Percentiles rank a stretch among this genome's conserved stretches.
Conservation (phyloP, 495 filamentous ascomycete species). For the Trichocladium antarcticum region DNA sequence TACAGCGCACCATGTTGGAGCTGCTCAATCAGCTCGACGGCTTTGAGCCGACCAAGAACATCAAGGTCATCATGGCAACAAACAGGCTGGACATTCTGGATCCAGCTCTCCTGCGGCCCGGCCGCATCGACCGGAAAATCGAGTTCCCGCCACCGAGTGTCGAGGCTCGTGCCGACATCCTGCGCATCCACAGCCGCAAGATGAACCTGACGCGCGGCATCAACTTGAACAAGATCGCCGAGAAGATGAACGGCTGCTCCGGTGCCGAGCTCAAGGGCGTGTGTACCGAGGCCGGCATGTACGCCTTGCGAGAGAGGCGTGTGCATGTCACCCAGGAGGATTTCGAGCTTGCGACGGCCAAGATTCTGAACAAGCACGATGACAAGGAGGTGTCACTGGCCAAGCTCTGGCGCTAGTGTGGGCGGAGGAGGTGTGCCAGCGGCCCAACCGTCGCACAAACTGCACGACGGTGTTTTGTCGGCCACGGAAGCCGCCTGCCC, state of each 20-base stretch:
- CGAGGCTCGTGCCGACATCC: conserved; percentile 93
- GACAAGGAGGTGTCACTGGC: conserved; percentile 68
- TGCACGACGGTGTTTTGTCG: background rate
- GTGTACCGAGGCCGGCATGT: conserved; percentile 97
- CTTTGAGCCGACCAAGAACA: conserved; percentile 99
- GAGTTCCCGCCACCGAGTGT: conserved; percentile 97
- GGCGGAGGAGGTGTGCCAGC: background rate
- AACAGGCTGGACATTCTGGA: conserved; percentile 97
- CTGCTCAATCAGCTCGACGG: conserved; percentile 96
- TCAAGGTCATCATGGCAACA: conserved; percentile 99
- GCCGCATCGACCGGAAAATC: conserved; percentile 97
- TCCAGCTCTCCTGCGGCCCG: conserved; percentile 83
- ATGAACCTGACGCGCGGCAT: conserved; percentile 99
- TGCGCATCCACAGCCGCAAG: conserved; percentile 88
- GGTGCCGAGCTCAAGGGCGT: conserved; percentile 96
- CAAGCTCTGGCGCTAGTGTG: conserved; percentile 27
- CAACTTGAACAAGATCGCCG: conserved; percentile 94
- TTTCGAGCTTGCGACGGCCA: conserved; percentile 96
- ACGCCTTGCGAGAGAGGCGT: conserved; percentile 82
- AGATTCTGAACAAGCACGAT: conserved; percentile 99
- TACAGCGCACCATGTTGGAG: conserved; percentile 98
- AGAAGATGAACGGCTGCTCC: conserved; percentile 99
- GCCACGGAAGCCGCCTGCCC: background rate
- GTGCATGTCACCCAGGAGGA: conserved; percentile 99
- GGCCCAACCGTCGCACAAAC: background rate